Evolutionary conservation across 176 grass and related monocot species (phyloP).

Genomic region (Oryza glumipatula): DNA sequence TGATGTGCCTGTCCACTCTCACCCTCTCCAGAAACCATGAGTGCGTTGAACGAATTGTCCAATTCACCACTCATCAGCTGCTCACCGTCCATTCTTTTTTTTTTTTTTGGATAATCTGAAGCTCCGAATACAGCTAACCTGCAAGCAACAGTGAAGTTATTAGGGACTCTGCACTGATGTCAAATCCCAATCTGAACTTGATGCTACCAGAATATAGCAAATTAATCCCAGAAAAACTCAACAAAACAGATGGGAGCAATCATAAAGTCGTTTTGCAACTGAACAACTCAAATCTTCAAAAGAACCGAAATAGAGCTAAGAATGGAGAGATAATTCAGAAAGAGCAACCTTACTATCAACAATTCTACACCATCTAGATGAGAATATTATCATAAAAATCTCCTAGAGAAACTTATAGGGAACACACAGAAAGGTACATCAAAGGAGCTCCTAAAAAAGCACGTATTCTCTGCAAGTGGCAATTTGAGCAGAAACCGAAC

Average conservation of each 20-base stretch:
- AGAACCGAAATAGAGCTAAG: neutral
- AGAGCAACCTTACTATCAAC: neutral
- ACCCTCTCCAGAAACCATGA: conserved; percentile 43
- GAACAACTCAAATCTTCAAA: neutral
- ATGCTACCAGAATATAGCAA: neutral
- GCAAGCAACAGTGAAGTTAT: conserved; percentile 21
- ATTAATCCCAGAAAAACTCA: neutral
- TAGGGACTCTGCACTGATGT: conserved; percentile 9
- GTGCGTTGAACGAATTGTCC: conserved; percentile 59
- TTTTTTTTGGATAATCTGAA: neutral
- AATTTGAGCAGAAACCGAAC: neutral
- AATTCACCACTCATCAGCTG: conserved; percentile 40
- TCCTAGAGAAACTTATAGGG: neutral
- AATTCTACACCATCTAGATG: neutral
- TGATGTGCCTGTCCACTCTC: conserved; percentile 43
- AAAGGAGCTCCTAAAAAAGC: neutral
- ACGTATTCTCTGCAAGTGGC: neutral
- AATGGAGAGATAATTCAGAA: neutral
- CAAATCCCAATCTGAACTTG: neutral
- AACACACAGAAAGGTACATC: neutral
- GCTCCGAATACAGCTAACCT: conserved; percentile 10
- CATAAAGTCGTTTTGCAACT: neutral
- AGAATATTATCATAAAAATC: neutral
- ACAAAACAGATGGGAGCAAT: conserved; percentile 1
- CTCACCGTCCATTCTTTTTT: conserved; percentile 53